Percentiles rank a stretch among this genome's conserved stretches.
Conservation (phyloP, 495 filamentous ascomycete species). For the Hypoxylon lienhwacheense region DNA sequence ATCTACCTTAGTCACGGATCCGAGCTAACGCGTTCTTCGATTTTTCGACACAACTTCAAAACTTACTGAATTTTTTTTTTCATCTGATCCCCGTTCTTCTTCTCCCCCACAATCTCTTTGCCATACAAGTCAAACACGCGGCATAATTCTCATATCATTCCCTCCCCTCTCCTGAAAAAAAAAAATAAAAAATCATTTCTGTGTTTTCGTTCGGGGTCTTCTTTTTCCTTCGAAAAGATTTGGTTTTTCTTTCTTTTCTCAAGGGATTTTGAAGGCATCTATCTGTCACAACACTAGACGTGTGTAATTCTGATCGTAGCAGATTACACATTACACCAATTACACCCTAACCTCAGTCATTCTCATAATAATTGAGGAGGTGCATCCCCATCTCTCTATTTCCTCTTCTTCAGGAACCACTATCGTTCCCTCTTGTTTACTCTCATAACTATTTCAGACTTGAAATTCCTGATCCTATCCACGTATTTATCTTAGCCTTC, state of each 20-base stretch:
- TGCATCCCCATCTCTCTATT: slow-evolving; percentile 13
- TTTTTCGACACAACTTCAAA: slow-evolving; percentile 38
- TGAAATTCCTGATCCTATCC: slow-evolving; percentile 15
- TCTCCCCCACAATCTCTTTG: slow-evolving; percentile 43
- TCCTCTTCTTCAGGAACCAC: slow-evolving; percentile 11
- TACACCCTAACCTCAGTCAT: too few relatives aligned
- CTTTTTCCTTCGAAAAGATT: slow-evolving; percentile 40
- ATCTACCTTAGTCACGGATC: slow-evolving; percentile 32
- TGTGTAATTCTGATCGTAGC: slow-evolving; percentile 19
- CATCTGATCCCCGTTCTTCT: slow-evolving; percentile 37
- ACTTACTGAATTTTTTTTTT: slow-evolving; percentile 42
- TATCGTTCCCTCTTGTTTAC: slow-evolving; percentile 12
- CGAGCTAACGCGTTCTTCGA: slow-evolving; percentile 36
- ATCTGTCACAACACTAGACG: slow-evolving; percentile 28
- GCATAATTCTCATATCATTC: slow-evolving; percentile 24
- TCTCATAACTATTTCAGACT: slow-evolving; percentile 4
- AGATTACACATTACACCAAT: too few relatives aligned
- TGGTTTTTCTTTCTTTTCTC: slow-evolving; percentile 44
- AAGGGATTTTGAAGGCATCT: slow-evolving; percentile 40
- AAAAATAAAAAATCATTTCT: slow-evolving; percentile 35
- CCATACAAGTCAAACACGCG: slow-evolving; percentile 39
- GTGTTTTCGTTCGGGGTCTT: slow-evolving; percentile 38
- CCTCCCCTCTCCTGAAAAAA: too few relatives aligned
- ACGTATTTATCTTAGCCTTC: slow-evolving; percentile 21
- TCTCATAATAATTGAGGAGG: slow-evolving; percentile 27